Evolutionary conservation across 2,329 filamentous ascomycete species (phyloP), one percentile per base, ranked within the genome.

Genomic region (Apiospora sp.): DNA sequence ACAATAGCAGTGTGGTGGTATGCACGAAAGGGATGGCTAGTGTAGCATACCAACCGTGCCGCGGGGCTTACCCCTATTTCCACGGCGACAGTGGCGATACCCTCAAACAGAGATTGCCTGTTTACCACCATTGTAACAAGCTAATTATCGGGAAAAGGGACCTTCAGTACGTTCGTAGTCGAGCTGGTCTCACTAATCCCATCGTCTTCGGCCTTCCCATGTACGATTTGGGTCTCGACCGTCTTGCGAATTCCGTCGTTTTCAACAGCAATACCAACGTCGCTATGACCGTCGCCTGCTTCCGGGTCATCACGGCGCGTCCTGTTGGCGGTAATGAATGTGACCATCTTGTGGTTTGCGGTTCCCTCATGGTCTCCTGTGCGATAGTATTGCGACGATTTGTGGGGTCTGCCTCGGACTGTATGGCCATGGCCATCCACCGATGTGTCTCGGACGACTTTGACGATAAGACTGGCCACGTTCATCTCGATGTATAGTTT

Each of bases 401-500:
- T 48, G 5, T 48, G 44, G 44, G 6, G 44, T 10, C 37, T 8
- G 44, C 44, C 44, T 7, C 16, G 44, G 44, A 5, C 44, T 7
- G 44, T 22, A 0, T 48, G 44, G 44, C 16, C 37, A 41, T 41
- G 2, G 44, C 43, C 43, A 19, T 16, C 12, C 5, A 48, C 44
- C 1, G 44, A 48, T 7, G 44, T 22, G 44, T 48, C 58, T n/a
- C 72, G 69, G 12, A 78, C 79, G 10, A 79, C 75, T 72, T 80
- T 80, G 67, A 72, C 80, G 76, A 85, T 85, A 22, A 86, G 81
- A 71, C 82, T 82, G 72, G 84, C 83, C 83, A 86, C 85, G 37
- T 80, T 80, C 80, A 86, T 82, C 76, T 86, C 84, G 74, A 86
- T 85, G 76, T 85, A 83, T 41, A 86, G 79, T 73, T 85, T 86